Percentiles rank a stretch among this genome's conserved stretches.
Conservation (phyloP, 2,329 filamentous ascomycete species). For the Aspergillus pseudotamarii region DNA sequence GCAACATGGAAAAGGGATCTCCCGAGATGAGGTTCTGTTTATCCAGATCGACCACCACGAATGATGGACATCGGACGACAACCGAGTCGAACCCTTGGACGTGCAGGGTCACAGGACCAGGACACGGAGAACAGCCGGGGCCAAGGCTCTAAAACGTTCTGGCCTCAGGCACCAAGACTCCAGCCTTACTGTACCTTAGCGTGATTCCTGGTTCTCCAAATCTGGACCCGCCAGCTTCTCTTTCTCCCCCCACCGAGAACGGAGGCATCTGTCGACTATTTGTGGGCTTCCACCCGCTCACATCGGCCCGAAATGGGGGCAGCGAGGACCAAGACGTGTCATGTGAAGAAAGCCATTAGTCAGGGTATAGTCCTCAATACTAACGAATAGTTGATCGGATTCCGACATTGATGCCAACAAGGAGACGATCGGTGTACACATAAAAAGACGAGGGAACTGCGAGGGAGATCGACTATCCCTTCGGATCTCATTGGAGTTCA, state of each 20-base stretch:
- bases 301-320: constrained; percentile 6
- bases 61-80: neutral
- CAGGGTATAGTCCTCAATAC: too few species aligned
- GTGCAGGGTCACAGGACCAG: neutral
- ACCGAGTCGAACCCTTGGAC: neutral
- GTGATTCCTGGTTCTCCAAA: constrained; percentile 4
- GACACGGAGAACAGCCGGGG: neutral
- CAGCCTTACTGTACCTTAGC: neutral
- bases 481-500: neutral
- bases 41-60: too few species aligned
- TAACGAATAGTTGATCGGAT: too few species aligned
- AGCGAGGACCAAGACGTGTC: neutral
- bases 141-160: neutral
- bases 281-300: neutral
- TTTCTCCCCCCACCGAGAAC: constrained; percentile 9
- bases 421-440: too few species aligned
- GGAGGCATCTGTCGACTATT: constrained; percentile 4
- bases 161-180: neutral
- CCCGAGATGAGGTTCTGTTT: neutral
- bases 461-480: neutral
- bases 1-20: neutral
- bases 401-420: too few species aligned
- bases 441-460: too few species aligned
- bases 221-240: constrained; percentile 4
- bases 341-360: neutral